Conservation (phyloP, 305 asterid genomes). For the Fraxinus velutina region DNA sequence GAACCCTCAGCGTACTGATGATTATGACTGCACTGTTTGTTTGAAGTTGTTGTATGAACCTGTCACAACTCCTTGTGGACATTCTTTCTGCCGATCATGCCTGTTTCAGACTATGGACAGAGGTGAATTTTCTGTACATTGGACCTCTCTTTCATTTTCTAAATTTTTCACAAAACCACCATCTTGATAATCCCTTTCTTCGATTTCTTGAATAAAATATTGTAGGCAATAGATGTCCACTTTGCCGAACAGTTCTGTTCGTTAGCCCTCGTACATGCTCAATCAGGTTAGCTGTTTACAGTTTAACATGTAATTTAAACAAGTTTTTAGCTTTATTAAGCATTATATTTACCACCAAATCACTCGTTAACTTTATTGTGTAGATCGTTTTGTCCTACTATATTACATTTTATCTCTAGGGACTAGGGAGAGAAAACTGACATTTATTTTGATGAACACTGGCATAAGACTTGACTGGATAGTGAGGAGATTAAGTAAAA, state of each 20-base stretch:
- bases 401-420: neutral
- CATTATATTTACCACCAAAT: neutral
- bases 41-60: constrained; percentile 88
- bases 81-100: constrained; percentile 95
- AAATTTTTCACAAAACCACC: neutral
- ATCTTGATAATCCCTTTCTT: constrained; percentile 4
- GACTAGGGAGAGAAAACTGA: neutral
- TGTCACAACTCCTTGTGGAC: constrained; percentile 95
- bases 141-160: constrained; percentile 11
- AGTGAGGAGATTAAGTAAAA: neutral
- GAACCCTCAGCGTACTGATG: constrained; percentile 71
- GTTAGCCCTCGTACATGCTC: constrained; percentile 80
- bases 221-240: constrained; percentile 87
- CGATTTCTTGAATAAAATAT: constrained; percentile 21
- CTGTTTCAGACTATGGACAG: constrained; percentile 95
- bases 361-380: neutral
- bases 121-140: constrained; percentile 44
- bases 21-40: constrained; percentile 93
- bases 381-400: neutral
- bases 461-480: neutral
- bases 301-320: neutral
- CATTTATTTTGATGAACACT: neutral
- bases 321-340: neutral
- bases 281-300: constrained; percentile 58
- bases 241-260: constrained; percentile 89